These are phyloP conservation scores for Pinguiococcus pyrenoidosus DNA, from an alignment of 108 stramenopile species.

Conservation along the genomic window DNA sequence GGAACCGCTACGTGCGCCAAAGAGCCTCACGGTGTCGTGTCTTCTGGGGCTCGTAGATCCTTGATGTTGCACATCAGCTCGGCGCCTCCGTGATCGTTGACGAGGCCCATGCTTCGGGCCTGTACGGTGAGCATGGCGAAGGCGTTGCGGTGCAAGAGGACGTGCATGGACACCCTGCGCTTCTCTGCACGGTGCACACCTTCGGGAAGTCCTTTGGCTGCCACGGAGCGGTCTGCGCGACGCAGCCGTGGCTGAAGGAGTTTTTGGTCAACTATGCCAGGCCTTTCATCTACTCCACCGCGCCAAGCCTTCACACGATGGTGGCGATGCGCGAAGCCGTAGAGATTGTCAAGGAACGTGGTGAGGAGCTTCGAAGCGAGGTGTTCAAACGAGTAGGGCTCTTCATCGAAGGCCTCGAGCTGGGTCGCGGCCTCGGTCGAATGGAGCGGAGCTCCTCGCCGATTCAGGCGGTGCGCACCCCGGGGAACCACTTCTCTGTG, in stretches of 20 bases:
- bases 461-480: conserved; percentile 79
- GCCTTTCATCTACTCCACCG: conserved; percentile 87
- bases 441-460: conserved; percentile 59
- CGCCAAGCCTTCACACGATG: conserved; percentile 52
- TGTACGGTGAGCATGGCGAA: conserved; percentile 36
- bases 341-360: conserved; percentile 1
- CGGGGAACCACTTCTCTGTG: conserved; percentile 58
- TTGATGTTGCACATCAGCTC: background rate
- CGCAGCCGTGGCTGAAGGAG: conserved; percentile 44
- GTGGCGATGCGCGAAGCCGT: background rate
- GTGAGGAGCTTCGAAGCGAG: conserved; percentile 35
- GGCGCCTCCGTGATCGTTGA: conserved; percentile 21
- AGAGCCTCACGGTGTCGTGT: too few relatives aligned
- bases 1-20: too few relatives aligned
- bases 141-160: conserved; percentile 55
- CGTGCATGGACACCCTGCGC: conserved; percentile 60
- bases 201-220: conserved; percentile 95
- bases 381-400: conserved; percentile 22
- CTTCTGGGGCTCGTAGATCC: too few relatives aligned
- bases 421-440: conserved; percentile 1
- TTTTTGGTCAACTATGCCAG: conserved; percentile 81
- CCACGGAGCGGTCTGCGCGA: conserved; percentile 75
- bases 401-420: background rate
- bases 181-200: conserved; percentile 69
- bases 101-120: conserved; percentile 26